Conservation (phyloP, 441 rosid species). For the Hypseocharis bilobata region DNA sequence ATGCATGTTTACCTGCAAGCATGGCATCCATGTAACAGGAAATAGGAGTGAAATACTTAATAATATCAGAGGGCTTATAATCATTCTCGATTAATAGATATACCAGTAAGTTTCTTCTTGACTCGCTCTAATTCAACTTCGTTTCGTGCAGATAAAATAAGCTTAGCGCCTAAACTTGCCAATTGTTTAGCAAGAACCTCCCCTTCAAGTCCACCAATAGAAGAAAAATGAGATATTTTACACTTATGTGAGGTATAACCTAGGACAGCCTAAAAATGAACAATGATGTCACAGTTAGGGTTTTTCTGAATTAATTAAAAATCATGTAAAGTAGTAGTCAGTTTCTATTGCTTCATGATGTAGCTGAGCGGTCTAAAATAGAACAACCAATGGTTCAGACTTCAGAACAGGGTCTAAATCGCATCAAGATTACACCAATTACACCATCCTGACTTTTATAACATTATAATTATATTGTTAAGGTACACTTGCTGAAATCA, state of each 20-base stretch:
- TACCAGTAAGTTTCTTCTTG: constrained; percentile 58
- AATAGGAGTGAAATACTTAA: background rate
- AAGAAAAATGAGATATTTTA: constrained; percentile 1
- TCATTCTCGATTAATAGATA: constrained; percentile 9
- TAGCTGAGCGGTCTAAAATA: too few species aligned
- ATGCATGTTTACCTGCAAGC: constrained; percentile 61
- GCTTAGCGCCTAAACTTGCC: constrained; percentile 74
- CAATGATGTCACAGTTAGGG: too few species aligned
- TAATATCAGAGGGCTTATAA: background rate
- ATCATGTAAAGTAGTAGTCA: too few species aligned
- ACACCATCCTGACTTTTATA: too few species aligned
- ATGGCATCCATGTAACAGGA: constrained; percentile 11
- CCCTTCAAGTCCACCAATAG: constrained; percentile 35
- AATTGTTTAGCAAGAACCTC: constrained; percentile 74
- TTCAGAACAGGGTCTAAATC: too few species aligned
- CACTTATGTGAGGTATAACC: constrained; percentile 11
- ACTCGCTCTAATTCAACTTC: constrained; percentile 66
- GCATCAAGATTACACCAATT: too few species aligned
- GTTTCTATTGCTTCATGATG: too few species aligned
- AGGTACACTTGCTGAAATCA: too few species aligned
- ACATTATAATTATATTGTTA: too few species aligned
- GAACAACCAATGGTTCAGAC: too few species aligned
- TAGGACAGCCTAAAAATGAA: background rate
- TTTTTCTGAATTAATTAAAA: too few species aligned
- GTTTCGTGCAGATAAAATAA: constrained; percentile 74